These are phyloP conservation scores for Eucalyptus paniculata DNA, from an alignment of 345 rosid genomes.

Conservation along the genomic window DNA sequence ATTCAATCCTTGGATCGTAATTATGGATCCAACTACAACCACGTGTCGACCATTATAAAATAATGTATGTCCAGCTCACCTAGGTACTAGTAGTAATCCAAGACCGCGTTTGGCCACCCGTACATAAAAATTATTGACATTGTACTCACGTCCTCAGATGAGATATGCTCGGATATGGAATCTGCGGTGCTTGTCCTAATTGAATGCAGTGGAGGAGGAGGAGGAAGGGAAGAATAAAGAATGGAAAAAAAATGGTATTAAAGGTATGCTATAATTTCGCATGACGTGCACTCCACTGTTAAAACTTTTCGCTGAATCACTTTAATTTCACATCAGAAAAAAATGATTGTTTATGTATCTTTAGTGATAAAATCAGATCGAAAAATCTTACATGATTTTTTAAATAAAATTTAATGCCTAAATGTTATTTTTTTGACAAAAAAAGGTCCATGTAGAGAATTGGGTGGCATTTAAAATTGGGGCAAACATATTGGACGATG, in stretches of 20 bases:
- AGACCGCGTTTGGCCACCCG: background rate
- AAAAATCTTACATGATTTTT: background rate
- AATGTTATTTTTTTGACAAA: background rate
- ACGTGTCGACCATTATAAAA: background rate
- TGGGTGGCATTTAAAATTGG: background rate
- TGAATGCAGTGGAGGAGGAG: background rate
- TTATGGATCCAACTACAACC: background rate
- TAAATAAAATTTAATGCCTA: background rate
- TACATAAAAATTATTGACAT: background rate
- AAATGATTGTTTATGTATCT: background rate
- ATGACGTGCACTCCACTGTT: accelerated
- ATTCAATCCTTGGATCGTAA: background rate
- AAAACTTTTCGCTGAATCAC: background rate
- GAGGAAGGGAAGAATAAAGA: background rate
- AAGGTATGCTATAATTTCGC: accelerated
- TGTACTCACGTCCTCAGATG: background rate
- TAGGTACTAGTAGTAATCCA: background rate
- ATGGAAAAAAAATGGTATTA: background rate
- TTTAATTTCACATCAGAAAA: accelerated
- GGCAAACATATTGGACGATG: background rate
- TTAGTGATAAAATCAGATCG: accelerated
- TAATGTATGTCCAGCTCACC: background rate
- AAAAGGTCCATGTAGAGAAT: background rate
- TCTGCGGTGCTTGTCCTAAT: background rate
- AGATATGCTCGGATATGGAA: background rate